phyloP scores from a whole-genome alignment of 176 grass and related monocot species.

The Pharus latifolius region DNA sequence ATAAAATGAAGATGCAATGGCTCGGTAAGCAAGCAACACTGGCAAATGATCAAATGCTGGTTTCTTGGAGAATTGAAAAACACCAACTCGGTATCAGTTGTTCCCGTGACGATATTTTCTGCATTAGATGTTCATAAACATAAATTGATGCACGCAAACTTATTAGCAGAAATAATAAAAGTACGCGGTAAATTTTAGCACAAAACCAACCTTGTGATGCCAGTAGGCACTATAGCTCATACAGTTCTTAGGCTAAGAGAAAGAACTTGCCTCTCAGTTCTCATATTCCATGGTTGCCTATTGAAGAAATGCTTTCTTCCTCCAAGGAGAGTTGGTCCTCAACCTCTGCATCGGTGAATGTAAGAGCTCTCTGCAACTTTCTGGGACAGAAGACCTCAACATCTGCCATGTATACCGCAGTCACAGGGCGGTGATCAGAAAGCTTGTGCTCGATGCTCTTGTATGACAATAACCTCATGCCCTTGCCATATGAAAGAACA shows the following conservation, averaged over 20 bases:
- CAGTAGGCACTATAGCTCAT: too few species aligned
- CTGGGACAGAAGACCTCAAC: slow-evolving; percentile 78
- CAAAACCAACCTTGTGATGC: too few species aligned
- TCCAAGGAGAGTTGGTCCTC: slow-evolving; percentile 54
- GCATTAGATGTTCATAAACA: too few species aligned
- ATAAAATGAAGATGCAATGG: slow-evolving; percentile 1
- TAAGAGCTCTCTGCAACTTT: slow-evolving; percentile 90
- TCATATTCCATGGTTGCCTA: slow-evolving; percentile 21
- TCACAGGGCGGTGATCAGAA: slow-evolving; percentile 90
- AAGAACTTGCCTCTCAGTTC: background rate
- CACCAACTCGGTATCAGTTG: background rate
- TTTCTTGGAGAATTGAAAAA: background rate
- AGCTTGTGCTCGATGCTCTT: slow-evolving; percentile 45
- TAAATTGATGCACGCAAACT: too few species aligned
- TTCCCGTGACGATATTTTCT: too few species aligned
- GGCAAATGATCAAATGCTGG: background rate
- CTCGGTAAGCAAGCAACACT: background rate
- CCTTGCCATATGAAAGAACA: slow-evolving; percentile 78
- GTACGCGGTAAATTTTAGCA: too few species aligned
- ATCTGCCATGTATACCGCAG: slow-evolving; percentile 56
- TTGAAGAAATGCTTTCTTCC: slow-evolving; percentile 34
- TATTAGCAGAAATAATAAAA: too few species aligned
- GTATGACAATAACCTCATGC: slow-evolving; percentile 49
- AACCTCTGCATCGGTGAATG: slow-evolving; percentile 82
- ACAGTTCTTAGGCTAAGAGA: too few species aligned